A percentile compares a stretch with the other conserved stretches of the same genome.
These are phyloP conservation scores for Emydomyces testavorans DNA, from an alignment of 2,329 filamentous ascomycete genomes.

Conservation along the genomic window DNA sequence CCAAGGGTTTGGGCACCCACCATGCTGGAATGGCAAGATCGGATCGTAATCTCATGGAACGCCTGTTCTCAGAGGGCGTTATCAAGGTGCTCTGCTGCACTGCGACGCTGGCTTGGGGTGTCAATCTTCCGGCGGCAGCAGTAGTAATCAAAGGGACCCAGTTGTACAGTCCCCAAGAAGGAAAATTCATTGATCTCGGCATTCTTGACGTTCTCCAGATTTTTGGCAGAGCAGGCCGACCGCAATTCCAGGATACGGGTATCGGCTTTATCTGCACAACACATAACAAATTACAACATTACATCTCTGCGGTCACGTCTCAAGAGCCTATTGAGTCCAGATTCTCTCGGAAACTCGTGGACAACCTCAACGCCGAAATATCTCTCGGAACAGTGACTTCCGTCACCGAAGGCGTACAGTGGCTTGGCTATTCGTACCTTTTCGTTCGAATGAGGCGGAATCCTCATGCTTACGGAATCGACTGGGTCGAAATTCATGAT, in stretches of 20 bases:
- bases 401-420: constrained; percentile 83
- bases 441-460: constrained; percentile 95
- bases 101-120: constrained; percentile 94
- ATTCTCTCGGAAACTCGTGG: constrained; percentile 85
- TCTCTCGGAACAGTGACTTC: constrained; percentile 89
- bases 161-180: constrained; percentile 89
- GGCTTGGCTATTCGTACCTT: constrained; percentile 95
- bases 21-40: constrained; percentile 93
- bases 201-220: constrained; percentile 97
- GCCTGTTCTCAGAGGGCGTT: constrained; percentile 81
- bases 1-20: constrained; percentile 86
- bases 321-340: constrained; percentile 96
- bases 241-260: constrained; percentile 93
- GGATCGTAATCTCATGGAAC: constrained; percentile 91
- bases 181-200: constrained; percentile 90
- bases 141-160: constrained; percentile 98
- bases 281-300: constrained; percentile 84
- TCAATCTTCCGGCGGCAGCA: constrained; percentile 91
- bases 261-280: constrained; percentile 98
- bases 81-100: constrained; percentile 97
- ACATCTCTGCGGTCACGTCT: constrained; percentile 82
- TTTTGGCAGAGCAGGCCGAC: constrained; percentile 93
- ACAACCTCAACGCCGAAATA: constrained; percentile 94
- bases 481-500: constrained; percentile 80
- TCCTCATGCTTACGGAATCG: constrained; percentile 84